These are phyloP conservation scores for Solanum arcanum DNA, from an alignment of 257 asterid species.

Conservation along the genomic window DNA sequence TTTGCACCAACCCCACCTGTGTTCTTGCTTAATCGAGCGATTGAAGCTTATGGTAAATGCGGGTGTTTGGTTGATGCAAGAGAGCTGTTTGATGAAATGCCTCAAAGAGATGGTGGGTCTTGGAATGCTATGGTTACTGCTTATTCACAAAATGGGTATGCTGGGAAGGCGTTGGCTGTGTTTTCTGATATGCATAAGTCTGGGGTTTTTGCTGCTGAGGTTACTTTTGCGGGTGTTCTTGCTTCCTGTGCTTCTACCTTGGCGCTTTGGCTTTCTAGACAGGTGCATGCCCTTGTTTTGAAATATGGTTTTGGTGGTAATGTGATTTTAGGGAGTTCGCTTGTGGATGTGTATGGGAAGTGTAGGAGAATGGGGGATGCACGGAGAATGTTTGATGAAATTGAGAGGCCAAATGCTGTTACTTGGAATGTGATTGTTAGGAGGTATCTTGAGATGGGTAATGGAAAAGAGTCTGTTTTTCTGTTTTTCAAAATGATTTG, in stretches of 20 bases:
- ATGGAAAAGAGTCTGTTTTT: constrained; percentile 36
- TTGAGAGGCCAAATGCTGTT: constrained; percentile 46
- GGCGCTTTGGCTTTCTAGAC: constrained; percentile 42
- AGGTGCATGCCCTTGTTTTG: constrained; percentile 57
- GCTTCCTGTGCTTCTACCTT: constrained; percentile 37
- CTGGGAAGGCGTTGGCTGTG: constrained; percentile 25
- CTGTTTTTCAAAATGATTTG: constrained; percentile 55
- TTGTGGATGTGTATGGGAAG: constrained; percentile 76
- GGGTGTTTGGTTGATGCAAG: constrained; percentile 44
- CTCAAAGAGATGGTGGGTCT: constrained; percentile 67
- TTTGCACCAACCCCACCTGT: constrained; percentile 48
- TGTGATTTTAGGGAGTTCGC: constrained; percentile 63
- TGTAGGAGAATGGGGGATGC: constrained; percentile 57
- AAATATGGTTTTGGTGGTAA: constrained; percentile 66
- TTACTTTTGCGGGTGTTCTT: constrained; percentile 66
- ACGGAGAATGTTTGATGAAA: constrained; percentile 67
- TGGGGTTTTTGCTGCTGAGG: constrained; percentile 57
- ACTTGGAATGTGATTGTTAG: constrained; percentile 87
- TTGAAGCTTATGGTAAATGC: constrained; percentile 59
- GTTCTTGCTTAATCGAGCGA: constrained; percentile 70
- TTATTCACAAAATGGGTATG: constrained; percentile 33
- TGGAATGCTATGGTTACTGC: constrained; percentile 80
- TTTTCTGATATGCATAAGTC: constrained; percentile 41
- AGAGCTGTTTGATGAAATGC: constrained; percentile 77
- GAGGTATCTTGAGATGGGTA: constrained; percentile 65